A percentile compares a stretch with the other conserved stretches of the same genome.
These are phyloP conservation scores for Lactarius sanguifluus DNA, from an alignment of 768 basidiomycete genomes.

Conservation along the genomic window DNA sequence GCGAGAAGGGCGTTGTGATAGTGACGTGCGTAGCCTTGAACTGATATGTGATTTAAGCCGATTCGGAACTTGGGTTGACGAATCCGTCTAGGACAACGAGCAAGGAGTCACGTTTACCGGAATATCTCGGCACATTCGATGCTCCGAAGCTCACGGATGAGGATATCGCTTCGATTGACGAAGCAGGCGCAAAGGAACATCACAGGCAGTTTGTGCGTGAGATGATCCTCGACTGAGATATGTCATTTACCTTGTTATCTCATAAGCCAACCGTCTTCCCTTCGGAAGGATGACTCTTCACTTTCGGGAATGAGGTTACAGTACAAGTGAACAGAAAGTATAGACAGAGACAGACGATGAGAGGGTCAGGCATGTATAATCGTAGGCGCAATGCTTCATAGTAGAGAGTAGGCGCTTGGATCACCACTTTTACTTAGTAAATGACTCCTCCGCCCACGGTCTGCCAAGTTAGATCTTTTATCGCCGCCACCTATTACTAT, in stretches of 20 bases:
- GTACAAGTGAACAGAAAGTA: neutral
- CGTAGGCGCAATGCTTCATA: neutral
- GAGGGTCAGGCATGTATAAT: neutral
- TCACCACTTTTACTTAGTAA: too few relatives aligned
- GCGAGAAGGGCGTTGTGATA: constrained; percentile 35
- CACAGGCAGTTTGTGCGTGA: constrained; percentile 35
- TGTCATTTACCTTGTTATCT: neutral
- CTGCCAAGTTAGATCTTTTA: too few relatives aligned
- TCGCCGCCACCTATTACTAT: too few relatives aligned
- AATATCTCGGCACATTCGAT: constrained; percentile 48
- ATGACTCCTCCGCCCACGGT: too few relatives aligned
- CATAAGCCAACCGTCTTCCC: neutral
- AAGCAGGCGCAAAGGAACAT: constrained; percentile 34
- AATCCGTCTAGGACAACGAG: constrained; percentile 39
- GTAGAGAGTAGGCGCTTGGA: neutral
- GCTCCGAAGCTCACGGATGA: constrained; percentile 38
- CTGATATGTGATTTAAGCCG: neutral
- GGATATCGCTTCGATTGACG: constrained; percentile 35
- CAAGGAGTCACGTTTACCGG: constrained; percentile 45
- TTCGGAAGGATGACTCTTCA: neutral
- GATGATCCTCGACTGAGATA: neutral
- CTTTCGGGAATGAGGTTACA: neutral
- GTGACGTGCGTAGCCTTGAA: constrained; percentile 36
- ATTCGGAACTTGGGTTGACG: neutral
- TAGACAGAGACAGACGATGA: neutral